Evolutionary conservation across 192 early-diverging fungal species (phyloP).

Genomic region (Coemansia umbellata): DNA sequence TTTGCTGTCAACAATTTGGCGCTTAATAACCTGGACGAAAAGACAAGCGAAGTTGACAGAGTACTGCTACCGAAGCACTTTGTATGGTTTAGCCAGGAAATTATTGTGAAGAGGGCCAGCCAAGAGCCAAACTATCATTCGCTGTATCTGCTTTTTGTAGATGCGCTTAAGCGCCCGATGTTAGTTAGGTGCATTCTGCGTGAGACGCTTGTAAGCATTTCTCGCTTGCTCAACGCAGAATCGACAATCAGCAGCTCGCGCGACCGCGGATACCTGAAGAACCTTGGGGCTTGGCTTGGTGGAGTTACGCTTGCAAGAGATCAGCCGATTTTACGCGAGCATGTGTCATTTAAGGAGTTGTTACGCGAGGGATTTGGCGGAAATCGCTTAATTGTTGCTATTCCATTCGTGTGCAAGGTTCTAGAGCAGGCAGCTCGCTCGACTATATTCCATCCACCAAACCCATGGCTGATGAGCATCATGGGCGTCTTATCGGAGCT

Average conservation of each 20-base stretch:
- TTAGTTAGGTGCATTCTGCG: slow-evolving; percentile 75
- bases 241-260: slow-evolving; percentile 85
- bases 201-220: slow-evolving; percentile 86
- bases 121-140: slow-evolving; percentile 96
- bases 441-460: slow-evolving; percentile 90
- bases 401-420: slow-evolving; percentile 98
- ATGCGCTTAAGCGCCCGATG: slow-evolving; percentile 63
- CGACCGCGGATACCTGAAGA: slow-evolving; percentile 90
- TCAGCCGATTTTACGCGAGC: slow-evolving; percentile 92
- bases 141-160: slow-evolving; percentile 83
- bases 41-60: slow-evolving; percentile 66
- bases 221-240: slow-evolving; percentile 87
- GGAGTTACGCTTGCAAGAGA: slow-evolving; percentile 95
- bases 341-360: slow-evolving; percentile 91
- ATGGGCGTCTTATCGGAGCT: slow-evolving; percentile 89
- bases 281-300: slow-evolving; percentile 96
- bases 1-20: slow-evolving; percentile 98
- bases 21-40: slow-evolving; percentile 74
- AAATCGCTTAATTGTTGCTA: slow-evolving; percentile 87
- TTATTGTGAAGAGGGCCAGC: slow-evolving; percentile 92
- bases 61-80: slow-evolving; percentile 65
- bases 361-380: slow-evolving; percentile 88
- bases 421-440: slow-evolving; percentile 82
- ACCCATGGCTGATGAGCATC: slow-evolving; percentile 97
- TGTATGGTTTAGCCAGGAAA: slow-evolving; percentile 94